Evolutionary conservation across 1,284 basidiomycete species (phyloP).

Genomic region (Microbotryomycetes sp.): DNA sequence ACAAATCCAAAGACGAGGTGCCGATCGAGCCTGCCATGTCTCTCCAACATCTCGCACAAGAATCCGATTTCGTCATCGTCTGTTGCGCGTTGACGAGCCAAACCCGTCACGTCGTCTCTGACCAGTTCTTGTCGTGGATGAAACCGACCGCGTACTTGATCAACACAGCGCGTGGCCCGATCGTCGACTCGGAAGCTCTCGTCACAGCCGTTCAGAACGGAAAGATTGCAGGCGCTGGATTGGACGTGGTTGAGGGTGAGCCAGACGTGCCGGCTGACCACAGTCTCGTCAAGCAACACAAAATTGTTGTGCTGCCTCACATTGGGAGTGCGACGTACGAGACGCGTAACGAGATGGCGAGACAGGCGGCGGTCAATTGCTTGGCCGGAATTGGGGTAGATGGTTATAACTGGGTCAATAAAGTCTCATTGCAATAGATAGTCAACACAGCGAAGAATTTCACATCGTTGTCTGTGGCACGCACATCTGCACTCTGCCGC

Average conservation of each 20-base stretch:
- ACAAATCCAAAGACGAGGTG: conserved; percentile 3
- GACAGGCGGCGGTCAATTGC: conserved; percentile 32
- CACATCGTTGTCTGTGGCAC: no score
- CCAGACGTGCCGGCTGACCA: conserved; percentile 68
- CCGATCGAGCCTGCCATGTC: conserved; percentile 20
- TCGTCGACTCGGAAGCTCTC: conserved; percentile 77
- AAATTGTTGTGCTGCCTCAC: conserved; percentile 66
- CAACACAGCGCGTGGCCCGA: conserved; percentile 59
- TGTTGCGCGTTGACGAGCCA: conserved; percentile 67
- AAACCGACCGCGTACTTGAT: conserved; percentile 71
- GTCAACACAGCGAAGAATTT: background rate
- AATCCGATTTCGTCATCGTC: conserved; percentile 74
- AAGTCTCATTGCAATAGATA: conserved; percentile 14
- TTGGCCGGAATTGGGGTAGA: conserved; percentile 35
- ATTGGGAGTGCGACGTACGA: conserved; percentile 83
- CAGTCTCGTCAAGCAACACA: conserved; percentile 65
- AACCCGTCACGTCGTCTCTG: conserved; percentile 67
- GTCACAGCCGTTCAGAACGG: conserved; percentile 65
- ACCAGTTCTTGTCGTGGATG: conserved; percentile 69
- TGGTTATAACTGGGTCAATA: conserved; percentile 20
- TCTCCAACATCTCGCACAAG: conserved; percentile 57
- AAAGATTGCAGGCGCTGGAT: conserved; percentile 81
- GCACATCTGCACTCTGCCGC: no score
- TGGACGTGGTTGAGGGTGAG: conserved; percentile 92
- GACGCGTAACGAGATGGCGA: conserved; percentile 53